A percentile compares a stretch with the other conserved stretches of the same genome.
phyloP scores from a whole-genome alignment of 208 protist species.

The Phytomonas sp. region DNA sequence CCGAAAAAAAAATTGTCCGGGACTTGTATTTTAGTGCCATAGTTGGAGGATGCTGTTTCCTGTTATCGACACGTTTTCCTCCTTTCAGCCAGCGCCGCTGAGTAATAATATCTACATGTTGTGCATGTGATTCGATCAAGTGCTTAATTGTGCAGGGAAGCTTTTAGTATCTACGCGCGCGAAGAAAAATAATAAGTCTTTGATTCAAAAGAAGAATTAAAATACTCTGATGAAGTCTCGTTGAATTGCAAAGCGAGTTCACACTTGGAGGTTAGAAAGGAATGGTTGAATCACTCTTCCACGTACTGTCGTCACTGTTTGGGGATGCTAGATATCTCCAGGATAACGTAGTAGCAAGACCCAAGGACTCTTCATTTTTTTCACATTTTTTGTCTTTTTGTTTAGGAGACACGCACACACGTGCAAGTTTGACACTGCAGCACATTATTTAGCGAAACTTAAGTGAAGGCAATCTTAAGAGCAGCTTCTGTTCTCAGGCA shows the following conservation, averaged over 20 bases:
- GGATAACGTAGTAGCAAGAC: not conserved
- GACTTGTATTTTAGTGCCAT: not conserved
- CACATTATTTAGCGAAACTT: not conserved
- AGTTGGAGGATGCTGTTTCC: not conserved
- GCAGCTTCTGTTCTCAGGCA: not conserved
- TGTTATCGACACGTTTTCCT: not conserved
- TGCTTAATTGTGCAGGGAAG: constrained; percentile 6
- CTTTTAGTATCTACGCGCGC: constrained; percentile 8
- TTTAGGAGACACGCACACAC: constrained; percentile 11
- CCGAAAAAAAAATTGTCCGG: not conserved
- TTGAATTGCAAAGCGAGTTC: not conserved
- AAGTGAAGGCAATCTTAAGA: not conserved
- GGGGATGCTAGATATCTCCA: not conserved
- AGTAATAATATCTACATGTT: not conserved
- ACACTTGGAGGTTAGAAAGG: not conserved
- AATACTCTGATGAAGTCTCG: not conserved
- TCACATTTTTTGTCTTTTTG: not conserved
- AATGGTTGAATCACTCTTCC: not conserved
- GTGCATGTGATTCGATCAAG: constrained; percentile 1
- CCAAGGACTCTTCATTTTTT: not conserved
- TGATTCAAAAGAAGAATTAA: constrained; percentile 7
- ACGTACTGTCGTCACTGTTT: not conserved
- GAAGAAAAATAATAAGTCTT: constrained; percentile 6
- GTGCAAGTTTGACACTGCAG: constrained; percentile 10
- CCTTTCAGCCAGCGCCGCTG: not conserved